These are phyloP conservation scores for Allium fistulosum DNA, from an alignment of 106 monocot genomes.

Conservation along the genomic window DNA sequence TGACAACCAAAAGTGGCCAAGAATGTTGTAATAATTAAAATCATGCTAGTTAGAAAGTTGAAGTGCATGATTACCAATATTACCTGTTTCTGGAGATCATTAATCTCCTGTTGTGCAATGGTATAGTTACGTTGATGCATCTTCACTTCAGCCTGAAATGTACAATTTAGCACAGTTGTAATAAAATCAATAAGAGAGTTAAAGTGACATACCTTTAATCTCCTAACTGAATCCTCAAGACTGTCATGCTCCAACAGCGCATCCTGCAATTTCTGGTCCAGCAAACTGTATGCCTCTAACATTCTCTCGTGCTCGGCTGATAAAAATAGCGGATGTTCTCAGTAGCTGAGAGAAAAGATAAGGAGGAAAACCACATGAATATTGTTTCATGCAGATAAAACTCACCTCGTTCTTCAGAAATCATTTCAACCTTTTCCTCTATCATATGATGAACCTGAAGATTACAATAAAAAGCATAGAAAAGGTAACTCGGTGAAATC, in stretches of 20 bases:
- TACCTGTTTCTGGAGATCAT: slow-evolving; percentile 90
- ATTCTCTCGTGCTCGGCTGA: slow-evolving; percentile 90
- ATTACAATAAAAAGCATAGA: background rate
- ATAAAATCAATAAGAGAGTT: background rate
- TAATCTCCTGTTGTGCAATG: slow-evolving; percentile 65
- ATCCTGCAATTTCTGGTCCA: slow-evolving; percentile 82
- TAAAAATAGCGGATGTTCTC: background rate
- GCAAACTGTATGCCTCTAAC: slow-evolving; percentile 62
- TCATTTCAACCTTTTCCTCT: slow-evolving; percentile 79
- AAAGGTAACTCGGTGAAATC: background rate
- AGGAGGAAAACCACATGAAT: no score
- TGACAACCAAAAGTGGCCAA: no score
- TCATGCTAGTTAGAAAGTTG: no score
- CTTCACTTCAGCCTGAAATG: slow-evolving; percentile 70
- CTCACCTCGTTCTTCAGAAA: slow-evolving; percentile 84
- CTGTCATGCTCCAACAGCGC: slow-evolving; percentile 57
- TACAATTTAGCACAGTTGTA: slow-evolving; percentile 2
- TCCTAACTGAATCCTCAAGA: slow-evolving; percentile 51
- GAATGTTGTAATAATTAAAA: no score
- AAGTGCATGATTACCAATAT: slow-evolving; percentile 3
- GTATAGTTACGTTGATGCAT: slow-evolving; percentile 50
- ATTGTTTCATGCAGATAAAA: background rate
- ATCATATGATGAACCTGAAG: slow-evolving; percentile 84
- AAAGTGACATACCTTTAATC: slow-evolving; percentile 48
- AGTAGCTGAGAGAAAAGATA: no score